A percentile compares a stretch with the other conserved stretches of the same genome.
Conservation (phyloP, 169 alveolate genomes). For the Eimeria zaria region DNA sequence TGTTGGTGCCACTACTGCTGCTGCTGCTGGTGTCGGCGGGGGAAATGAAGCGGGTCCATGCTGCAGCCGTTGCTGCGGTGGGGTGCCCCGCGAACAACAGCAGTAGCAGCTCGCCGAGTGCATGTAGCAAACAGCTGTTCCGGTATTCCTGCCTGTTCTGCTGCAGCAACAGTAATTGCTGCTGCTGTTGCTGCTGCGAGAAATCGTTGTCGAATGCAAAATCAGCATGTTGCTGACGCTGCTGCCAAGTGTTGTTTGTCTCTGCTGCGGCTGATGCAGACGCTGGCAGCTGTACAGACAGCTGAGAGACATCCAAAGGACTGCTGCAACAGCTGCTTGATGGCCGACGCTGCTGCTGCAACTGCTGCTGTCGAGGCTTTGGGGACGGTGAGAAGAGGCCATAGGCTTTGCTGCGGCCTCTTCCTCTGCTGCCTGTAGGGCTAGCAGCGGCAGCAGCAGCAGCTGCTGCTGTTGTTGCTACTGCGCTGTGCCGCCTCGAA, state of each 20-base stretch:
- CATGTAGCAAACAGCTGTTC: conserved; percentile 72
- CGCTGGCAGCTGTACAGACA: conserved; percentile 16
- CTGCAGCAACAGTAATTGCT: conserved; percentile 43
- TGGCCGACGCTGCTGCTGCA: conserved; percentile 16
- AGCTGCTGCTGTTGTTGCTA: conserved; percentile 57
- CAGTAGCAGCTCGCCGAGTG: conserved; percentile 74
- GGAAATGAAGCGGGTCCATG: conserved; percentile 67
- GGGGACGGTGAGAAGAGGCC: conserved; percentile 36
- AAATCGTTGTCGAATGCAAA: not conserved
- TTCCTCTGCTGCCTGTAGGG: conserved; percentile 51
- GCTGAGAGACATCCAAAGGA: conserved; percentile 29
- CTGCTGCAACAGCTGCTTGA: conserved; percentile 73
- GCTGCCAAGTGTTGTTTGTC: conserved; percentile 16
- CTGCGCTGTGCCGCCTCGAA: conserved; percentile 62
- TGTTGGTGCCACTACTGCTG: conserved; percentile 7
- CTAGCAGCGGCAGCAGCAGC: conserved; percentile 58
- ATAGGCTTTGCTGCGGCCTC: conserved; percentile 44
- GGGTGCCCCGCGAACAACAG: conserved; percentile 74
- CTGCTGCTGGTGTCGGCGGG: conserved; percentile 26
- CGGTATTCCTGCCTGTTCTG: conserved; percentile 62
- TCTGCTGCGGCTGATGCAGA: conserved; percentile 43
- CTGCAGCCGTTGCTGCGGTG: conserved; percentile 72
- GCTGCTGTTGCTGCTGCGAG: conserved; percentile 33
- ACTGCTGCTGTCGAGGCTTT: not conserved
- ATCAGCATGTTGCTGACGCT: conserved; percentile 14